phyloP scores from a whole-genome alignment of 257 asterid species.

The Lavandula angustifolia region DNA sequence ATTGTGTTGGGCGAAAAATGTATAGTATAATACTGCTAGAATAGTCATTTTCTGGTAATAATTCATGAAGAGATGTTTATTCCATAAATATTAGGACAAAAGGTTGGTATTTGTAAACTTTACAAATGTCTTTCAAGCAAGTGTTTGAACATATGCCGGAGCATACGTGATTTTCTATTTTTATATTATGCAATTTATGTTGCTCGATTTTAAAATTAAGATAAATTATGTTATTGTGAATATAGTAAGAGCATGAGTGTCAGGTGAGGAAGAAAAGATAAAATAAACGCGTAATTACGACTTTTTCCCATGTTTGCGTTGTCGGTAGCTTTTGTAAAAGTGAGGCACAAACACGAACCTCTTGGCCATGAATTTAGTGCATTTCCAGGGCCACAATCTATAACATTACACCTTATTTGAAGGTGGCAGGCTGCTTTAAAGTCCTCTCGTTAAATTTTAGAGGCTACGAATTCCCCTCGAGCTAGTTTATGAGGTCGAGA shows the following conservation, averaged over 20 bases:
- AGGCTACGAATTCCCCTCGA: not conserved
- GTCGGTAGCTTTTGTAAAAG: constrained; percentile 46
- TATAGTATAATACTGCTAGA: not conserved
- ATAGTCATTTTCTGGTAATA: not conserved
- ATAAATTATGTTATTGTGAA: not conserved
- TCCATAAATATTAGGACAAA: constrained; percentile 15
- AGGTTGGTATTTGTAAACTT: not conserved
- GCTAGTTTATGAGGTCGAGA: too few relatives aligned
- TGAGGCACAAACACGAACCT: constrained; percentile 12
- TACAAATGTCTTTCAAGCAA: not conserved
- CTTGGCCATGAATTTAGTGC: constrained; percentile 31
- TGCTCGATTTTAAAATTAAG: too few relatives aligned
- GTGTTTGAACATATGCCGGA: not conserved
- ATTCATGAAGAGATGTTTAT: not conserved
- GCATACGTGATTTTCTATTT: not conserved
- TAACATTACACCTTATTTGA: constrained; percentile 21
- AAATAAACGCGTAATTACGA: constrained; percentile 24
- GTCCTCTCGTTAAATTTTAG: not conserved
- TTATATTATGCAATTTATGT: too few relatives aligned
- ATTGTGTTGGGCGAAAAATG: constrained; percentile 22
- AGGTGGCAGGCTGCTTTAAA: constrained; percentile 19
- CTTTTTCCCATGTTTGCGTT: constrained; percentile 27
- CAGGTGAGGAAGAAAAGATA: constrained; percentile 6
- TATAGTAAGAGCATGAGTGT: constrained; percentile 16
- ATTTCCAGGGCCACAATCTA: constrained; percentile 36